phyloP scores from a whole-genome alignment of 495 filamentous ascomycete genomes.

The Penicillium goetzii region DNA sequence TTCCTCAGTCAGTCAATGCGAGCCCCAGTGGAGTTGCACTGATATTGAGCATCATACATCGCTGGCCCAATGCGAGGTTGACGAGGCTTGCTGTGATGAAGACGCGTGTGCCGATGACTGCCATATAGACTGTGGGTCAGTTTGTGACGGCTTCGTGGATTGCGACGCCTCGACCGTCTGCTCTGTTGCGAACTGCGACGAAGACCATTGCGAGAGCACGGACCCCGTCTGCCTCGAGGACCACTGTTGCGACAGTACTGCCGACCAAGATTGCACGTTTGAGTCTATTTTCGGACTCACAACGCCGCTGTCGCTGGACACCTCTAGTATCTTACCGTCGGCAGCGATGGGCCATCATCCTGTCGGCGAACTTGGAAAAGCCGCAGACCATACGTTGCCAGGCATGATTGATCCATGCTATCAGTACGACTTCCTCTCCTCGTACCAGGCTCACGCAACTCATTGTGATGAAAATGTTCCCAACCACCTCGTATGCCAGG shows the following conservation, averaged over 20 bases:
- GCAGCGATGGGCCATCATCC: conserved; percentile 23
- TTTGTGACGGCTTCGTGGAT: conserved; percentile 51
- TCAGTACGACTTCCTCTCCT: conserved; percentile 31
- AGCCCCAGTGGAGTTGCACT: conserved; percentile 40
- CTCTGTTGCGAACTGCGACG: conserved; percentile 40
- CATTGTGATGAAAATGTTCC: conserved; percentile 42
- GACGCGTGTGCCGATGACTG: conserved; percentile 52
- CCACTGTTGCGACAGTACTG: conserved; percentile 40
- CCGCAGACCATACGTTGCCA: conserved; percentile 24
- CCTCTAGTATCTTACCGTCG: conserved; percentile 33
- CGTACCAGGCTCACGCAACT: conserved; percentile 36
- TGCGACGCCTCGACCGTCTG: conserved; percentile 48
- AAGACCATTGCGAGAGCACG: conserved; percentile 34
- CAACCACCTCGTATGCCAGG: conserved; percentile 41
- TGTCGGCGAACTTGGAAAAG: conserved; percentile 30
- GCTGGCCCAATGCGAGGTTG: conserved; percentile 34
- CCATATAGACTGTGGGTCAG: conserved; percentile 43
- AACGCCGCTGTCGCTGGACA: conserved; percentile 37
- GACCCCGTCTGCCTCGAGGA: conserved; percentile 48
- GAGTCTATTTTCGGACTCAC: conserved; percentile 44
- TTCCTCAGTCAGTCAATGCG: conserved; percentile 21
- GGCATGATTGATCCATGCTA: conserved; percentile 25
- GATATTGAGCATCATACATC: conserved; percentile 36
- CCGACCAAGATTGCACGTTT: conserved; percentile 36
- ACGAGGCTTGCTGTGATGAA: conserved; percentile 49